These are phyloP conservation scores for Saccharomyces hybrid DNA, from an alignment of 1,139 yeast species.

Conservation along the genomic window DNA sequence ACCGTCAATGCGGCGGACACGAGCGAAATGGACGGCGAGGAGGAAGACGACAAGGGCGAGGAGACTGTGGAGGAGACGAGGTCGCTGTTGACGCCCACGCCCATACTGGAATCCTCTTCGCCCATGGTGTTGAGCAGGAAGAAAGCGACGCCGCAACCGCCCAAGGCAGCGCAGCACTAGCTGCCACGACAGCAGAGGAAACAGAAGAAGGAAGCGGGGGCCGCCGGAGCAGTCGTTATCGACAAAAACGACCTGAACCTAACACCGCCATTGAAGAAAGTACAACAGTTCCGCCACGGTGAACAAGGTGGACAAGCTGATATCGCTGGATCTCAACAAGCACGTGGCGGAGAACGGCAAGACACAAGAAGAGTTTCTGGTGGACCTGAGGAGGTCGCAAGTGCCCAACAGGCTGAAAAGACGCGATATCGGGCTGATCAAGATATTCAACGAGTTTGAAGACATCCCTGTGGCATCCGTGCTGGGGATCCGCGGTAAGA, in stretches of 20 bases:
- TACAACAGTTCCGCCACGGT: neutral
- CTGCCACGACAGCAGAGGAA: neutral
- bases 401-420: constrained; percentile 18
- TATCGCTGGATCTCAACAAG: constrained; percentile 13
- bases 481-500: constrained; percentile 32
- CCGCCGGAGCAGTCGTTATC: neutral
- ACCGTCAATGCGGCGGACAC: neutral
- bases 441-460: constrained; percentile 29
- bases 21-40: neutral
- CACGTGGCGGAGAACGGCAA: constrained; percentile 7
- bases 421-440: constrained; percentile 27
- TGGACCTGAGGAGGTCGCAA: constrained; percentile 20
- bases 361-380: constrained; percentile 19
- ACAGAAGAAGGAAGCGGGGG: neutral
- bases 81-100: neutral
- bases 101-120: neutral
- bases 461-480: constrained; percentile 32
- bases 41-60: neutral
- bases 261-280: neutral
- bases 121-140: neutral
- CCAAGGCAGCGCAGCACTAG: neutral
- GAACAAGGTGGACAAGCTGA: constrained; percentile 11
- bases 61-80: neutral
- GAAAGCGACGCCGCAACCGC: neutral
- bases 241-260: neutral